Evolutionary conservation across 2,329 filamentous ascomycete species (phyloP), one percentile per base, ranked within the genome.

Genomic region (Neofusicoccum sp.): DNA sequence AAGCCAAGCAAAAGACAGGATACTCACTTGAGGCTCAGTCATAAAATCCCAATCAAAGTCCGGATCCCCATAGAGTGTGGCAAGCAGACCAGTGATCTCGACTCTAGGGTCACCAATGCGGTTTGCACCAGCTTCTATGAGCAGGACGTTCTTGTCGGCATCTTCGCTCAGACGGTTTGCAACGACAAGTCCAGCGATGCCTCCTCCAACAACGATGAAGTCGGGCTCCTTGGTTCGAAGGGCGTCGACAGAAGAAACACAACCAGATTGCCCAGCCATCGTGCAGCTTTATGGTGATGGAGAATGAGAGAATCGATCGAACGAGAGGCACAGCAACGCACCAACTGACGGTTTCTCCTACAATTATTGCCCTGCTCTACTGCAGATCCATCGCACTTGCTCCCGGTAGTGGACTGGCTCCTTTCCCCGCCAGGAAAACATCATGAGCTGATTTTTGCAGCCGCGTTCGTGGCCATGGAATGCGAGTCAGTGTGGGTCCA

Each of bases 41-140:
- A 69, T 70, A 58, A 62, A 71, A 6, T 64, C 34, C 73, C 73
- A 76, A 43, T 76, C 73, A 63, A 71, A 74, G 44, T 74, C 68
- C 2, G 70, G 68, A 34, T 73, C 73, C 33, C 67, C 71, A 64
- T 65, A 36, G 1, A 70, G 59, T 36, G 71, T 67, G 0, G 64
- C 60, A 39, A 37, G 34, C 22, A 71, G 50, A 47, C 69, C 72
- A 0, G 73, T 71, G 1, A 56, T 69, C 58, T 73, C 70, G n/a
- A 75, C 67, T 58, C 72, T 54, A 1, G 68, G 59, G 37, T 74
- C 72, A 8, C 71, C 56, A 29, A 73, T 45, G 3, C 67, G 68
- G 63, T 71, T 71, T 22, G 61, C 67, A 29, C 56, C 68, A n/a
- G 68, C 67, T 47, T 70, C 68, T 6, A 69, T n/a, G 4, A 69